These are phyloP conservation scores for Dillenia suffruticosa DNA, from an alignment of 164 flowering plant species.

Conservation along the genomic window DNA sequence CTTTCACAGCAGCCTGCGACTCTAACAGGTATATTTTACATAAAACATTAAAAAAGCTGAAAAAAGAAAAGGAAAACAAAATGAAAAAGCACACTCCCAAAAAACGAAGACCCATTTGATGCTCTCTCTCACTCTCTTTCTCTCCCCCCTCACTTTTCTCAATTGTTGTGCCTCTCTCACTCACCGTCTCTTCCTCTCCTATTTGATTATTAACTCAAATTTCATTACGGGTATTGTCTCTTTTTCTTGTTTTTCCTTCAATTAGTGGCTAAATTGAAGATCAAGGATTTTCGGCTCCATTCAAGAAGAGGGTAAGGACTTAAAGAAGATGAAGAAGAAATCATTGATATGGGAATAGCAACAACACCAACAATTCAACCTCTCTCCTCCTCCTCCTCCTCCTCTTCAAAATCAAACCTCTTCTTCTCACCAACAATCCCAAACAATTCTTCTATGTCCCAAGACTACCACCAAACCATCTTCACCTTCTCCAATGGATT, in stretches of 20 bases:
- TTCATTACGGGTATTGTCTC: constrained; percentile 10
- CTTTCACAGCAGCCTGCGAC: constrained; percentile 46
- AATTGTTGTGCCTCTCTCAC: not conserved
- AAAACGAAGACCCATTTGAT: constrained; percentile 14
- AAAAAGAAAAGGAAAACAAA: not conserved
- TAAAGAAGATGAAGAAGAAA: constrained; percentile 33
- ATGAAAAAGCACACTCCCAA: not conserved
- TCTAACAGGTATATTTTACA: constrained; percentile 22
- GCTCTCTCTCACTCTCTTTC: constrained; percentile 6
- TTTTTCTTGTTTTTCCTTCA: not conserved
- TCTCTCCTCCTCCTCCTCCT: constrained; percentile 14
- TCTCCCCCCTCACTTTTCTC: not conserved
- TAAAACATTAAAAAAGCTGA: not conserved
- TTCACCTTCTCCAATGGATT: constrained; percentile 69
- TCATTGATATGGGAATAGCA: constrained; percentile 50
- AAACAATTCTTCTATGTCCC: constrained; percentile 62
- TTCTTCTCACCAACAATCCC: constrained; percentile 4
- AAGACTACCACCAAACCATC: constrained; percentile 54
- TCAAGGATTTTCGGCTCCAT: not conserved
- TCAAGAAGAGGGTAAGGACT: not conserved
- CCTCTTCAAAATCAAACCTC: not conserved
- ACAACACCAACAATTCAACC: constrained; percentile 17
- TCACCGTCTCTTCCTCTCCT: not conserved
- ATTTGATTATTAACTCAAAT: not conserved
- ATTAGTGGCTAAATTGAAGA: constrained; percentile 15